These are phyloP conservation scores for Diaporthe citri DNA, from an alignment of 2,329 filamentous ascomycete genomes.

Conservation along the genomic window DNA sequence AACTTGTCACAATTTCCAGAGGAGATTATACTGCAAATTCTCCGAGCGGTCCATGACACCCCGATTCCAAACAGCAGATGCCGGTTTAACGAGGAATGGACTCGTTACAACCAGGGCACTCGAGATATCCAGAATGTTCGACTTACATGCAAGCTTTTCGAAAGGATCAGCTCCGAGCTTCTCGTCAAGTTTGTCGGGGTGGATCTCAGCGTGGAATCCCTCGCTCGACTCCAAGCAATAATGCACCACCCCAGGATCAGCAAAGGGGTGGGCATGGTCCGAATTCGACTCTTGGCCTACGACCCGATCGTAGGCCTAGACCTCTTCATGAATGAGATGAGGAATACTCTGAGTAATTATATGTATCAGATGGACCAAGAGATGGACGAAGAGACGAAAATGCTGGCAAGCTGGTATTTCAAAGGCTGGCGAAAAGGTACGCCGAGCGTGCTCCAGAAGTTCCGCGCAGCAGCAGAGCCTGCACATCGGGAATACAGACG, in stretches of 20 bases:
- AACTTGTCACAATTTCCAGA: background rate
- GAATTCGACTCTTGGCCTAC: background rate
- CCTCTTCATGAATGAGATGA: background rate
- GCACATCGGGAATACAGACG: background rate
- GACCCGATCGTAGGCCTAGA: accelerated
- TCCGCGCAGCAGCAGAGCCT: background rate
- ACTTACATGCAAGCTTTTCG: background rate
- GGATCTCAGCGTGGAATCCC: background rate
- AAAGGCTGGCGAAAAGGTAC: accelerated
- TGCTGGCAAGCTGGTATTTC: background rate
- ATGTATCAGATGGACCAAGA: background rate
- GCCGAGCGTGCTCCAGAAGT: background rate
- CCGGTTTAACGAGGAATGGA: background rate
- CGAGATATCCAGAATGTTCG: background rate
- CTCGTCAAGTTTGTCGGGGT: background rate
- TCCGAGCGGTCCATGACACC: background rate
- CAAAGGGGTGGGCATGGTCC: background rate
- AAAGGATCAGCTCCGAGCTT: background rate
- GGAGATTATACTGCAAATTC: background rate
- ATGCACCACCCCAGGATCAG: background rate
- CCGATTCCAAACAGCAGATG: background rate
- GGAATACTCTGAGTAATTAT: accelerated
- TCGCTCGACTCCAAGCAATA: background rate
- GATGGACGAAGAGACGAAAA: background rate
- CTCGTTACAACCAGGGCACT: background rate